Evolutionary conservation across 2,329 filamentous ascomycete species (phyloP).

Genomic region (Fusarium sp.): DNA sequence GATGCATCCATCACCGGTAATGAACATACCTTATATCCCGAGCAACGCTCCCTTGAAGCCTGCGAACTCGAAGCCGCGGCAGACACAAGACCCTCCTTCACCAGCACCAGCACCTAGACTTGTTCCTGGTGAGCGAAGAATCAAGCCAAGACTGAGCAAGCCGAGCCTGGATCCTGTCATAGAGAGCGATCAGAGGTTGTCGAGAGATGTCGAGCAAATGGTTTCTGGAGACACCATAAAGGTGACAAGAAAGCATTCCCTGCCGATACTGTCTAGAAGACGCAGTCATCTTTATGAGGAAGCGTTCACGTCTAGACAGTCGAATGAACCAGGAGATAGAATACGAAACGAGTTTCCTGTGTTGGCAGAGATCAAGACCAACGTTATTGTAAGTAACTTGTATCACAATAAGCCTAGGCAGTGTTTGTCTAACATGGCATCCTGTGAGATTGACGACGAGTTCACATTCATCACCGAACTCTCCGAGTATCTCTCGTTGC

Average conservation of each 20-base stretch:
- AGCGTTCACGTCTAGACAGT: constrained; percentile 48
- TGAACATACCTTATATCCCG: constrained; percentile 21
- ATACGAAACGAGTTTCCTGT: constrained; percentile 65
- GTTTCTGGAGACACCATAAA: constrained; percentile 23
- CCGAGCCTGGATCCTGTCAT: constrained; percentile 45
- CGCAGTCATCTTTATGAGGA: constrained; percentile 56
- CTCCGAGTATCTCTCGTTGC: constrained; percentile 74
- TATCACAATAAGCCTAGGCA: neutral
- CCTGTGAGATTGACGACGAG: constrained; percentile 73
- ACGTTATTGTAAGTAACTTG: constrained; percentile 43
- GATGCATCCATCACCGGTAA: constrained; percentile 28
- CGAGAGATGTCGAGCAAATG: constrained; percentile 26
- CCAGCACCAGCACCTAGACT: constrained; percentile 7
- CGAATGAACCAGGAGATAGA: constrained; percentile 52
- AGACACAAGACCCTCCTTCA: constrained; percentile 6
- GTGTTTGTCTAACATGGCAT: constrained; percentile 1
- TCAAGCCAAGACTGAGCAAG: constrained; percentile 31
- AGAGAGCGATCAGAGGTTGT: constrained; percentile 40
- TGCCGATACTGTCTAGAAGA: constrained; percentile 33
- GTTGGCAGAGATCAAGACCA: constrained; percentile 58
- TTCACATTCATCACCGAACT: constrained; percentile 78
- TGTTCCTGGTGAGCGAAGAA: constrained; percentile 30
- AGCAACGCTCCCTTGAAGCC: neutral
- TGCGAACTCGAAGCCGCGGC: constrained; percentile 10
- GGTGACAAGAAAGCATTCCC: constrained; percentile 30